phyloP scores from a whole-genome alignment of 163 green algal species.

The Prototheca cutis region DNA sequence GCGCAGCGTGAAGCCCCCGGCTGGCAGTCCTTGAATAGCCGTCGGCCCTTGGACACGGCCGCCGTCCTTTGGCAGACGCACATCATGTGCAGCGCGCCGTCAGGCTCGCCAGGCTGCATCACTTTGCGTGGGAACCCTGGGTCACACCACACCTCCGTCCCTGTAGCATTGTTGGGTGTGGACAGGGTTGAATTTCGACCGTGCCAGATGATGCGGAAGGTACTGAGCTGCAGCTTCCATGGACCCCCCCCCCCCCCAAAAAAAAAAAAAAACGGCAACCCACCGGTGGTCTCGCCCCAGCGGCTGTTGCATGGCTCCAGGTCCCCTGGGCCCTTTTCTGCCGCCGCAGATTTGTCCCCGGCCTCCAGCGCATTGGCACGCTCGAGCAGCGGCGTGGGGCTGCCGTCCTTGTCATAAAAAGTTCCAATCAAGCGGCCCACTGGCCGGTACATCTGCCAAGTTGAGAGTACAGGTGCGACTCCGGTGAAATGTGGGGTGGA shows the following conservation, averaged over 20 bases:
- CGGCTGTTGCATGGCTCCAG: not conserved
- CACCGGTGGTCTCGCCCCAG: not conserved
- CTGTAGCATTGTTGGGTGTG: not conserved
- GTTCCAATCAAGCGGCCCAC: constrained; percentile 34
- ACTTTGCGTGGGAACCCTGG: not conserved
- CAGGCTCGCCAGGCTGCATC: not conserved
- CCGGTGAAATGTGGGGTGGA: not conserved
- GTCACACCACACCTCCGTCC: not conserved
- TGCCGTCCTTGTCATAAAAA: constrained; percentile 39
- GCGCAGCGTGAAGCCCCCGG: not conserved
- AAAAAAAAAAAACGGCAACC: not conserved
- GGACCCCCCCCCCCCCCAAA: not conserved
- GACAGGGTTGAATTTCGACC: not conserved
- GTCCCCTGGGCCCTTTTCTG: not conserved
- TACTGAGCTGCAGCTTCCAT: not conserved
- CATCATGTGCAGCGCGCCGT: not conserved
- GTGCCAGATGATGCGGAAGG: not conserved
- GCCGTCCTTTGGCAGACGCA: not conserved
- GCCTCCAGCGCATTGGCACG: constrained; percentile 12
- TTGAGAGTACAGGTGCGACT: not conserved
- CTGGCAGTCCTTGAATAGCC: not conserved
- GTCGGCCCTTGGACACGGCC: not conserved
- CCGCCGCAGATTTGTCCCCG: not conserved
- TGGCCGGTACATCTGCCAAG: constrained; percentile 27
- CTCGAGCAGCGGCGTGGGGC: constrained; percentile 20